phyloP scores from a whole-genome alignment of 768 basidiomycete genomes.

The Agrocybe praecox region DNA sequence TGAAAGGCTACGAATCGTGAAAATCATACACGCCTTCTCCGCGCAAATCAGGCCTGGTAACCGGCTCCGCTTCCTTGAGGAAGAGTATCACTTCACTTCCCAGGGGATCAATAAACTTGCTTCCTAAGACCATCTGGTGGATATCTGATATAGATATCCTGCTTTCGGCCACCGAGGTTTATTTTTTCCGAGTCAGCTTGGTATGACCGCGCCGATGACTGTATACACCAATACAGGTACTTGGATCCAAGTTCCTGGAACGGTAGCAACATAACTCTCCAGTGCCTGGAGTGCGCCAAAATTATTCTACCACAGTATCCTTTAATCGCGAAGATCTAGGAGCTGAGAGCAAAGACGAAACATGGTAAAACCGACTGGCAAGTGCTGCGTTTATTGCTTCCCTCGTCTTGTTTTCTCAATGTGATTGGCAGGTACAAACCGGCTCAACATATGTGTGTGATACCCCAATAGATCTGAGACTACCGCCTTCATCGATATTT shows the following conservation, averaged over 20 bases:
- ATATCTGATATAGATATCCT: too few relatives aligned
- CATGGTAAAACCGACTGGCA: constrained; percentile 20
- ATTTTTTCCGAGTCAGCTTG: too few relatives aligned
- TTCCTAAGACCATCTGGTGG: too few relatives aligned
- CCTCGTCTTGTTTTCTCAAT: not conserved
- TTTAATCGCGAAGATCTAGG: not conserved
- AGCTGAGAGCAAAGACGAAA: constrained; percentile 5
- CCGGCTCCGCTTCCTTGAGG: too few relatives aligned
- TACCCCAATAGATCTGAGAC: too few relatives aligned
- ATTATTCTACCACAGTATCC: not conserved
- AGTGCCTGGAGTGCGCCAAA: constrained; percentile 1
- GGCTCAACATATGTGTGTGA: constrained; percentile 39
- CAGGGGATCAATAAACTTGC: too few relatives aligned
- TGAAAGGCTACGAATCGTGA: too few relatives aligned
- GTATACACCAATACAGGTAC: constrained; percentile 13
- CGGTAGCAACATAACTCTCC: constrained; percentile 9
- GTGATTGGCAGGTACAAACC: constrained; percentile 30
- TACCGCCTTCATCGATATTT: too few relatives aligned
- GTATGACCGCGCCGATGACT: constrained; percentile 14
- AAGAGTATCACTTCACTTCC: too few relatives aligned
- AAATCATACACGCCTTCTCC: too few relatives aligned
- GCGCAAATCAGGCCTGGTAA: too few relatives aligned
- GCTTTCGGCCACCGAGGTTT: too few relatives aligned
- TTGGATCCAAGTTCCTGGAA: constrained; percentile 13
- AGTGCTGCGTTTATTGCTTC: constrained; percentile 7